These are phyloP conservation scores for Oryza officinalis DNA, from an alignment of 176 grass and related monocot species.

Conservation along the genomic window DNA sequence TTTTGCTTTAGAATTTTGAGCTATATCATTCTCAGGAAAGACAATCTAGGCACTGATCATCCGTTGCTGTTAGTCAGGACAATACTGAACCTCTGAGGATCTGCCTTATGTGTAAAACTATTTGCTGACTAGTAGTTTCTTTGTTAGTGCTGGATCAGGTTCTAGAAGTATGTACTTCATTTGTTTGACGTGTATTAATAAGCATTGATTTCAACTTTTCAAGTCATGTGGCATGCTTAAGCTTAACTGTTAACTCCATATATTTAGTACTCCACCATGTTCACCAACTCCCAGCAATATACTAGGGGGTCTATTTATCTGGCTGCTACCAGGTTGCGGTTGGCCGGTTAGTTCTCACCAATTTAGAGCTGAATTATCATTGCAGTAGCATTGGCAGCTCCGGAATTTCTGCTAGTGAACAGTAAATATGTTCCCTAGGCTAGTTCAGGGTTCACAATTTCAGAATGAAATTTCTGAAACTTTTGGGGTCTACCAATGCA, in stretches of 20 bases:
- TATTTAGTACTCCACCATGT: neutral
- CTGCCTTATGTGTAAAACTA: neutral
- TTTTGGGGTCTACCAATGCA: too few species aligned
- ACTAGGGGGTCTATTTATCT: neutral
- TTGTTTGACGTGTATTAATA: neutral
- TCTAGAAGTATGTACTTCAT: neutral
- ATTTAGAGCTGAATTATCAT: neutral
- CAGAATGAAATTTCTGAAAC: too few species aligned
- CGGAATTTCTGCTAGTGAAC: too few species aligned
- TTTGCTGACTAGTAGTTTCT: neutral
- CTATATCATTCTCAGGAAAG: neutral
- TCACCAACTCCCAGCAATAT: too few species aligned
- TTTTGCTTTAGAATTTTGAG: neutral
- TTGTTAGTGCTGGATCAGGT: neutral
- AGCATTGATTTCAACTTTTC: neutral
- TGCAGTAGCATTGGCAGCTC: neutral
- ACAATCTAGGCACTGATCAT: neutral
- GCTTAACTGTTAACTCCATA: neutral
- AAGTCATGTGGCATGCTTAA: neutral
- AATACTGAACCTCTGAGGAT: neutral
- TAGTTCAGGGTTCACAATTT: too few species aligned
- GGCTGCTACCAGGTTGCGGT: neutral
- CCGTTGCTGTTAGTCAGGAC: neutral
- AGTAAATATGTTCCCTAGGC: too few species aligned
- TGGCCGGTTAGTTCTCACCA: neutral